Base-by-base conservation (phyloP, 306 rosid genomes). In the Delonix regia region DNA sequence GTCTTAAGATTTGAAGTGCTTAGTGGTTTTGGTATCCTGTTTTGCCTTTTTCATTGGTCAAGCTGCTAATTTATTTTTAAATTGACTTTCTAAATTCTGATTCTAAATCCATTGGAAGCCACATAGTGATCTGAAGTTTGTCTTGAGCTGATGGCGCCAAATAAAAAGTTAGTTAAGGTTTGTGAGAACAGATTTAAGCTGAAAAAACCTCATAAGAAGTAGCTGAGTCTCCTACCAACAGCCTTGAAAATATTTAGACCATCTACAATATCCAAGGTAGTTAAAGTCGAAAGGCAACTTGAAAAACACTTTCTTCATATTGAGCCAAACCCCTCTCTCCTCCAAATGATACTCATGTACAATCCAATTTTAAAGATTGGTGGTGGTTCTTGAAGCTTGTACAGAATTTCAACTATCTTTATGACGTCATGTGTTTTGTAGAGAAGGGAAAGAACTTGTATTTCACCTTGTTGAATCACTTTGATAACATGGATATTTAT, bases 181-280 rank as follows among this genome's bases (percentile, higher is more conserved):
- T 22, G 38, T 36, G 13, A 4, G 63, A 59, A 25, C 22, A 5
- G 18, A 53, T 16, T 27, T 44, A 44, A 27, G 45, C 68, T 56
- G 39, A 74, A 25, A 45, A 41, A 69, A 41, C 52, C 78, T 74
- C 44, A 74, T 74, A 21, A 18, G 45, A 27, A 16, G 18, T 61
- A 61, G 67, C 67, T 30, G 19, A 61, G 19, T 61, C 21, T 16
- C 25, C 27, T 62, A 18, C 34, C 69, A 1, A 63, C 14, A 63
- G 0, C 47, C 14, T 63, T 34, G 69, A 34, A 63, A 34, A 62
- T 63, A 65, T 33, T n/a, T 36, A 34, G 47, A n/a, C 21, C 8
- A 66, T 53, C 13, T 19, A 39, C 33, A 21, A 65, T n/a, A 19
- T 21, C 71, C 19, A 19, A 16, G 18, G 4, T 41, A 19, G 28